Base-by-base conservation (phyloP, 129 eudicot species). In the Saposhnikovia divaricata region DNA sequence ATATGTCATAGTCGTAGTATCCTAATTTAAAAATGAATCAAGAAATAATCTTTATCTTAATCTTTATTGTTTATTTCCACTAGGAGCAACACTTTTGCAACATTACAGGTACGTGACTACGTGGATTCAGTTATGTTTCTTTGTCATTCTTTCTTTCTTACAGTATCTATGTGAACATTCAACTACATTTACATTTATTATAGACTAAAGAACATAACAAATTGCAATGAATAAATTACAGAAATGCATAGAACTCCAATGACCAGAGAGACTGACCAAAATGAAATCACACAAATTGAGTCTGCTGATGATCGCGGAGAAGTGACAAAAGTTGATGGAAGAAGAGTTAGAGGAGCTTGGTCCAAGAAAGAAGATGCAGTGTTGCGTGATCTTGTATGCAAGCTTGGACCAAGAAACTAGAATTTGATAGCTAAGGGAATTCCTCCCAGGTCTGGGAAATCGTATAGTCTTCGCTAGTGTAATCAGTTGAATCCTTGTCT, bases 401-500 rank as follows among this genome's bases (percentile, higher is more conserved):
- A 88, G 77, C 85, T 88, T 46, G 97, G 97, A 79, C 83, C 97
- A 15, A 85, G 93, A 80, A 92, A 92, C 80, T 92, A 95, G 97
- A 76, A 88, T 37, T 40, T 89, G 80, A 92, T 92, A 82, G 94
- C 97, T 9, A 80, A 85, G 23, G 97, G 94, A 4, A 84, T 92
- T 57, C 90, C 95, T 6, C 90, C 92, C 2, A 87, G 97, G 66
- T 85, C 94, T 23, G 94, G 94, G 14, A 92, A 92, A 78, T 92
- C 97, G 70, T 92, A 95, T 83, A 95, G 97, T 12, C 90, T 89
- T 11, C 88, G 97, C 13, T 92, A 95, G 97, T 89, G 90, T 81
- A 92, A 92, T 88, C 95, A 92, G 84, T 85, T 92, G 37, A 91
- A 92, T 74, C 97, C 97, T 74, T 66, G 77, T 71, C 82, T 92